Evolutionary conservation across 768 basidiomycete species (phyloP).

Genomic region (Russula brevipes): DNA sequence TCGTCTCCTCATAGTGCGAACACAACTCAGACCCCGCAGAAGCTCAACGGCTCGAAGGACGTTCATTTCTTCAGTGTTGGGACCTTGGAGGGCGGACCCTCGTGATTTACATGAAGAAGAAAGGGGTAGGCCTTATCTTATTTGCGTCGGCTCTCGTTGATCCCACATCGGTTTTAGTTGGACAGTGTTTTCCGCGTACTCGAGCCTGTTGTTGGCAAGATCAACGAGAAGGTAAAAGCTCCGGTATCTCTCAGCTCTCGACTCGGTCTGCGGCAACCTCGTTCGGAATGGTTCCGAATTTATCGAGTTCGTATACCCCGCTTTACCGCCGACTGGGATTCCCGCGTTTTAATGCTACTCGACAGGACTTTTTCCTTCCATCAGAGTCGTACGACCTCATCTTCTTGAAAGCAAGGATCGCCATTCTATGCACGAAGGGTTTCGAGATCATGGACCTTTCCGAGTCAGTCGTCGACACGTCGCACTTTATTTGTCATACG

Average conservation of each 20-base stretch:
- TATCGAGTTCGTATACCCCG: slow-evolving; percentile 52
- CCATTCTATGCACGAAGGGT: slow-evolving; percentile 87
- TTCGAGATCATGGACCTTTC: slow-evolving; percentile 97
- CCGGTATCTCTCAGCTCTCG: slow-evolving; percentile 67
- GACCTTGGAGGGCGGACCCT: slow-evolving; percentile 81
- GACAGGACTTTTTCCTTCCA: slow-evolving; percentile 82
- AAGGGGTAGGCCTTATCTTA: slow-evolving; percentile 49
- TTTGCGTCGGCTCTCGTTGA: slow-evolving; percentile 23
- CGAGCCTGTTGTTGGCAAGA: slow-evolving; percentile 93
- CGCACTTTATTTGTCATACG: neutral
- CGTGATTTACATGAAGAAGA: slow-evolving; percentile 94
- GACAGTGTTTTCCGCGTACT: slow-evolving; percentile 95
- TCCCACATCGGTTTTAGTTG: slow-evolving; percentile 37
- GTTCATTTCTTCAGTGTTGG: slow-evolving; percentile 97
- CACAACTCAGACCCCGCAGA: slow-evolving; percentile 77
- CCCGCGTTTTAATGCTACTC: neutral
- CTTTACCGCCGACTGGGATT: neutral
- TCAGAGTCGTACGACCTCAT: slow-evolving; percentile 87
- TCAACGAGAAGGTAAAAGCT: slow-evolving; percentile 68
- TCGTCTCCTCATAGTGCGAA: slow-evolving; percentile 66
- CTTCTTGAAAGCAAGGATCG: slow-evolving; percentile 91
- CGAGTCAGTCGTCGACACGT: slow-evolving; percentile 54
- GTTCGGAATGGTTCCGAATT: slow-evolving; percentile 91
- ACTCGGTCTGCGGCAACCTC: slow-evolving; percentile 69
- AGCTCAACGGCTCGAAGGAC: slow-evolving; percentile 84